Evolutionary conservation across 2,329 filamentous ascomycete genomes (phyloP).

Genomic region (Stagonosporopsis cucurbitacearum): DNA sequence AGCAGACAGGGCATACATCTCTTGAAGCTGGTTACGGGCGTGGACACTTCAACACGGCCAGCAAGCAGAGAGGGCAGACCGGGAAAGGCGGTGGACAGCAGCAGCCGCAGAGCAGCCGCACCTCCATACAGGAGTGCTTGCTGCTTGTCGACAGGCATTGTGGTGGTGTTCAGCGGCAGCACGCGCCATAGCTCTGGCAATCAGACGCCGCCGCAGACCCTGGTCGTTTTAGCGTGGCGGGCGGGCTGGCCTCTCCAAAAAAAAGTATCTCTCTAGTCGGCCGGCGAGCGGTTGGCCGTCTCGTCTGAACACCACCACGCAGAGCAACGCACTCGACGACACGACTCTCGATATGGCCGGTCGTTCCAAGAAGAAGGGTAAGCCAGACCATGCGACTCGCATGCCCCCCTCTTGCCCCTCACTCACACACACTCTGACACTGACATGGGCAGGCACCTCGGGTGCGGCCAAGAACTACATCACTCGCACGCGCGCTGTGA

Average conservation of each 20-base stretch:
- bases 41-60: slow-evolving; percentile 93
- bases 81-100: slow-evolving; percentile 82
- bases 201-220: slow-evolving; percentile 20
- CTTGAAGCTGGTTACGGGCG: slow-evolving; percentile 97
- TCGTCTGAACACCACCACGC: slow-evolving; percentile 10
- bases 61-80: slow-evolving; percentile 83
- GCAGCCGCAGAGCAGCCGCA: slow-evolving; percentile 78
- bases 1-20: slow-evolving; percentile 65
- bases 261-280: slow-evolving; percentile 5
- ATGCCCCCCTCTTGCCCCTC: not conserved
- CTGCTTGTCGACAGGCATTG: slow-evolving; percentile 61
- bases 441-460: slow-evolving; percentile 66
- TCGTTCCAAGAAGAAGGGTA: slow-evolving; percentile 68
- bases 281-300: slow-evolving; percentile 8
- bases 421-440: slow-evolving; percentile 14
- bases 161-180: slow-evolving; percentile 8
- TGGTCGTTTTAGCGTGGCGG: slow-evolving; percentile 23
- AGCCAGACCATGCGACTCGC: slow-evolving; percentile 14
- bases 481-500: slow-evolving; percentile 93
- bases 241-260: slow-evolving; percentile 25
- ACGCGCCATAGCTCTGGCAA: slow-evolving; percentile 22
- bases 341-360: slow-evolving; percentile 46
- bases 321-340: slow-evolving; percentile 5
- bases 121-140: slow-evolving; percentile 74
- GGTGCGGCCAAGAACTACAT: slow-evolving; percentile 98